A percentile compares a stretch with the other conserved stretches of the same genome.
Evolutionary conservation across 140 eudicot genomes (phyloP).

Genomic region (Anethum foeniculum): DNA sequence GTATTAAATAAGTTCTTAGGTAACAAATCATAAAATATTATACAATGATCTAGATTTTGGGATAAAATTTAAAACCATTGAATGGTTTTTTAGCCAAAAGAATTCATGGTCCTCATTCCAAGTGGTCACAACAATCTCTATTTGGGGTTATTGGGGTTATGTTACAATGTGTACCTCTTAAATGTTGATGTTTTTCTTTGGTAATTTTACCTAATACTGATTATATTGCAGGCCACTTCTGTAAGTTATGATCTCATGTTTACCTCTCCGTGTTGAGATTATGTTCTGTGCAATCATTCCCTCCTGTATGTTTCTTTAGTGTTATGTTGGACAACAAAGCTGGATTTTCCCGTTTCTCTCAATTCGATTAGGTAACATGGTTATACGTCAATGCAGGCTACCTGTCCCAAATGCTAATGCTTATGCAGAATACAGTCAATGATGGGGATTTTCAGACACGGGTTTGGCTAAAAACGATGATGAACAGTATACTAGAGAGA

Average conservation of each 20-base stretch:
- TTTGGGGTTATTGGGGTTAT: too few relatives aligned
- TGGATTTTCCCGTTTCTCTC: constrained; percentile 7
- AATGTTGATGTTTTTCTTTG: background rate
- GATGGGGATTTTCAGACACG: too few relatives aligned
- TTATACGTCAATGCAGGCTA: background rate
- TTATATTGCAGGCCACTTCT: background rate
- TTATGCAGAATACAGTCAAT: background rate
- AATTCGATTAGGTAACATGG: background rate
- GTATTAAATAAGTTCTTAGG: background rate
- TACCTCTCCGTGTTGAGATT: background rate
- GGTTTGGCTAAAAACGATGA: too few relatives aligned
- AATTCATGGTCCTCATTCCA: background rate
- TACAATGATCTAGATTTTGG: background rate
- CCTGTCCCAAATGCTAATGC: background rate
- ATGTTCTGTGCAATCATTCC: background rate
- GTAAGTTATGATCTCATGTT: background rate
- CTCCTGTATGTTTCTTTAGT: background rate
- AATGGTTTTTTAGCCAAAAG: background rate
- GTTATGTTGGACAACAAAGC: background rate
- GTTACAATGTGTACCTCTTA: background rate
- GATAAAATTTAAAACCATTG: background rate
- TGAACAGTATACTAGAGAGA: too few relatives aligned
- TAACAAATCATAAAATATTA: background rate
- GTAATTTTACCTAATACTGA: background rate
- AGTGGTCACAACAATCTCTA: background rate